phyloP scores from a whole-genome alignment of 2,329 filamentous ascomycete species.

The Pestalotiopsis sp. region DNA sequence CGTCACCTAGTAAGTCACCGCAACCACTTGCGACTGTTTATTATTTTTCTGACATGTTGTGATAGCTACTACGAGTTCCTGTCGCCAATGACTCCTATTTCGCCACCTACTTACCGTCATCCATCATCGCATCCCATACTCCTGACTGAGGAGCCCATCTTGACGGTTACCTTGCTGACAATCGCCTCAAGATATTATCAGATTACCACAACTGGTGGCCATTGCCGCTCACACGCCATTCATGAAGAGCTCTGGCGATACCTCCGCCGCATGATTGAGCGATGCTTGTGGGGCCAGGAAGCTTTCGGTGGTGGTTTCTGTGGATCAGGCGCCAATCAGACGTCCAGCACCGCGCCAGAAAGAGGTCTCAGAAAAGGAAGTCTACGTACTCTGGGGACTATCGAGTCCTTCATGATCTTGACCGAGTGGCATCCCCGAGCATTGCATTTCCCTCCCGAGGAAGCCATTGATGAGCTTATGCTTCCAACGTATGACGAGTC shows the following conservation, averaged over 20 bases:
- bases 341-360: slow-evolving; percentile 69
- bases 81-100: slow-evolving; percentile 89
- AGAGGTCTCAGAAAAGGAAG: slow-evolving; percentile 73
- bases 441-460: slow-evolving; percentile 86
- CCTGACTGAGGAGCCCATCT: slow-evolving; percentile 86
- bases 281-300: slow-evolving; percentile 93
- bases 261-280: slow-evolving; percentile 90
- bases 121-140: slow-evolving; percentile 78
- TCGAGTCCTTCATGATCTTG: slow-evolving; percentile 89
- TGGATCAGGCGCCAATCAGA: slow-evolving; percentile 67
- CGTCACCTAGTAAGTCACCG: slow-evolving; percentile 75
- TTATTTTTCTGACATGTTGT: neutral
- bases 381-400: slow-evolving; percentile 84
- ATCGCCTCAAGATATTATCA: slow-evolving; percentile 86
- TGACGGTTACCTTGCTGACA: slow-evolving; percentile 87
- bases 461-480: slow-evolving; percentile 69
- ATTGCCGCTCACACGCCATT: slow-evolving; percentile 84
- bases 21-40: slow-evolving; percentile 4
- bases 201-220: slow-evolving; percentile 75
- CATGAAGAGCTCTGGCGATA: slow-evolving; percentile 96
- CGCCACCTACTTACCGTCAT: slow-evolving; percentile 83
- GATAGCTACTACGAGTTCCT: slow-evolving; percentile 84
- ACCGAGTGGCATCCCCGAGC: slow-evolving; percentile 97
- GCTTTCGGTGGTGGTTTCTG: slow-evolving; percentile 89
- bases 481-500: slow-evolving; percentile 58